Base-by-base conservation (phyloP, 306 rosid genomes). In the Medicago ruthenica region DNA sequence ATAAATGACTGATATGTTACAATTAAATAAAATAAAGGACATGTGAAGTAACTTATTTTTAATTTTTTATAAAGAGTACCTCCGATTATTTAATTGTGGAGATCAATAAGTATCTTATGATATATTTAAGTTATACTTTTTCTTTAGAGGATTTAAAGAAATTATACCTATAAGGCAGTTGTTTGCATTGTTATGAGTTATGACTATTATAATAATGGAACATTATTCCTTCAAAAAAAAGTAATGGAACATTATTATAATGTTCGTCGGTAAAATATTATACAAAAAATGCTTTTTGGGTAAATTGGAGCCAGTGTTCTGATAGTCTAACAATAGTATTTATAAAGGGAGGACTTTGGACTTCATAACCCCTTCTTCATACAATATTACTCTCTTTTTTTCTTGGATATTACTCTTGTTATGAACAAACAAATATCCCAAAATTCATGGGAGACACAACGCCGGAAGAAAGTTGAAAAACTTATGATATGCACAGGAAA, bases 401-500 rank as follows among this genome's bases (percentile, higher is more conserved):
- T 34, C 37, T 34, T 34, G 8, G 22, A 24, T 22, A 7, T 8
- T 21, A 15, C 2, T 39, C 5, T 18, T 75, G 10, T 67, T 10
- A 15, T 20, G 53, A 37, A 65, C 73, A 53, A 76, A 77, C 31
- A 57, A 68, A 4, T 42, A 44, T 78, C 34, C 71, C 14, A 10
- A 45, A 59, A 58, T 78, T 47, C 20, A 34, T 34, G 37, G 37
- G 37, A 34, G 37, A 34, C 37, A 5, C 37, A 34, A 34, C 37
- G 37, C 37, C 37, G 7, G 37, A 34, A 14, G n/a, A 22, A 48
- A 16, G 59, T 71, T 61, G 17, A 24, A 62, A 51, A 45, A 15
- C 50, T 48, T 36, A 42, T 45, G 37, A 55, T 14, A 73, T 6
- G 44, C 27, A 22, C 67, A 14, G 8, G 68, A 73, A 58, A 73